These are phyloP conservation scores for Lentinula aciculospora DNA, from an alignment of 768 basidiomycete genomes.

Conservation along the genomic window DNA sequence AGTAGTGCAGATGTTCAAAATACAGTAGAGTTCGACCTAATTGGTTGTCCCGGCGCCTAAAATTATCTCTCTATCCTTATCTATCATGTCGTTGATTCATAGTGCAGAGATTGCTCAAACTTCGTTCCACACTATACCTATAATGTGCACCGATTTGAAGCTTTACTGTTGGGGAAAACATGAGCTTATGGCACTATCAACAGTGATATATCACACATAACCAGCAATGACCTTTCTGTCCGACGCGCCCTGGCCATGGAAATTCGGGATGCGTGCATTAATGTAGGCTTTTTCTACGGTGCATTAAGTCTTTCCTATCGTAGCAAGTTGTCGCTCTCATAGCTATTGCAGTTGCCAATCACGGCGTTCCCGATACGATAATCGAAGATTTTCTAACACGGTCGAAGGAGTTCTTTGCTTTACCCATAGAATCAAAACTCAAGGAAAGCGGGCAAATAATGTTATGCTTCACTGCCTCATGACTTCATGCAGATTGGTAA, in stretches of 20 bases:
- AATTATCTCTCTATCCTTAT: background rate
- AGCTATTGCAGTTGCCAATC: constrained; percentile 56
- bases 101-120: constrained; percentile 9
- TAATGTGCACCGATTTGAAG: constrained; percentile 23
- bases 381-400: constrained; percentile 40
- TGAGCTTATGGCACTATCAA: constrained; percentile 20
- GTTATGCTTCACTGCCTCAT: background rate
- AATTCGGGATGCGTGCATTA: constrained; percentile 71
- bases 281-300: constrained; percentile 87
- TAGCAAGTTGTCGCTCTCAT: background rate
- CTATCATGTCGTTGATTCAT: constrained; percentile 6
- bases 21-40: constrained; percentile 61
- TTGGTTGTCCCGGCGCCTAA: background rate
- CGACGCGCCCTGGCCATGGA: constrained; percentile 44
- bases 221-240: constrained; percentile 27
- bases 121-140: constrained; percentile 26
- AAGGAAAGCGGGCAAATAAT: constrained; percentile 34
- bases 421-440: constrained; percentile 60
- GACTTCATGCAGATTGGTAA: constrained; percentile 54
- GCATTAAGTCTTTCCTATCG: constrained; percentile 6
- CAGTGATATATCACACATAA: constrained; percentile 41
- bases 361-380: constrained; percentile 55
- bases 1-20: constrained; percentile 75
- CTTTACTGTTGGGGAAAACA: constrained; percentile 14
- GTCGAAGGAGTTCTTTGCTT: constrained; percentile 61